Conservation (phyloP, 805 yeast species). For the Saccharomycopsis synnaedendra region DNA sequence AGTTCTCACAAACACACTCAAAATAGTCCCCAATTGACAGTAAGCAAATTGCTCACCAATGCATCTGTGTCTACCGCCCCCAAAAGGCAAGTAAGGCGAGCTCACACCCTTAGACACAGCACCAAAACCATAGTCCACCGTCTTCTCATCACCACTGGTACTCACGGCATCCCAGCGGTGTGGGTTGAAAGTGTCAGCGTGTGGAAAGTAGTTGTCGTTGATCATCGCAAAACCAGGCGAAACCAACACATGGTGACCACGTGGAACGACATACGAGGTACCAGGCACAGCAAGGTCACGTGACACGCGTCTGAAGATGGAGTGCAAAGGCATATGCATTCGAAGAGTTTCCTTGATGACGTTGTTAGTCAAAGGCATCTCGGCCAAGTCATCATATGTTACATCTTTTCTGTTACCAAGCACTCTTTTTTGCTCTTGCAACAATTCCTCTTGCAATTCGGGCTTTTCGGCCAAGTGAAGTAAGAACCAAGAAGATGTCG, state of each 20-base stretch:
- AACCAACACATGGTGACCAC: conserved; percentile 80
- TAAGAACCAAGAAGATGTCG: conserved; percentile 92
- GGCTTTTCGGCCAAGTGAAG: conserved; percentile 85
- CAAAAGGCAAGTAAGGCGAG: conserved; percentile 94
- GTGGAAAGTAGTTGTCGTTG: conserved; percentile 67
- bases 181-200: conserved; percentile 64
- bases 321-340: conserved; percentile 93
- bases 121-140: conserved; percentile 94
- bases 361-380: conserved; percentile 73
- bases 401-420: conserved; percentile 48
- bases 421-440: conserved; percentile 58
- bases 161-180: conserved; percentile 67
- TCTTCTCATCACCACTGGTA: conserved; percentile 19
- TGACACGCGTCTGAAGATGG: conserved; percentile 85
- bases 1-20: conserved; percentile 64
- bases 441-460: conserved; percentile 72
- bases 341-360: conserved; percentile 88
- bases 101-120: conserved; percentile 91
- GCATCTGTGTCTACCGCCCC: conserved; percentile 99
- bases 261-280: conserved; percentile 72
- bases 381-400: conserved; percentile 72
- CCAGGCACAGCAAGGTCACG: conserved; percentile 71
- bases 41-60: conserved; percentile 98
- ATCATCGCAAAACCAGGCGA: conserved; percentile 89
- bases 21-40: conserved; percentile 79